Percentiles rank a stretch among this genome's conserved stretches.
Conservation (phyloP, 768 basidiomycete genomes). For the Tricholoma hemisulphureum region DNA sequence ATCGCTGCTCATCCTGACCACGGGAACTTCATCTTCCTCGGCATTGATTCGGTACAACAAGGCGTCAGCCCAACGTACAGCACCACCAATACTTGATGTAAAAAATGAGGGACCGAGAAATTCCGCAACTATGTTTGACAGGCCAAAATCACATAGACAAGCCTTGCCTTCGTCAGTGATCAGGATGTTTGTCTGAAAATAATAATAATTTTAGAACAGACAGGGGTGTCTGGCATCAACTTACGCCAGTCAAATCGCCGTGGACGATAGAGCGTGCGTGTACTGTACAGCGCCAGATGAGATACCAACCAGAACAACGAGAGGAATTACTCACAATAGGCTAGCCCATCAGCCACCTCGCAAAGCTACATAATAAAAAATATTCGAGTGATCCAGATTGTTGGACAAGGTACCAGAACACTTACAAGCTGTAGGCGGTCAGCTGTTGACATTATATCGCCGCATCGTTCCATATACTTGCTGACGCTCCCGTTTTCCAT, state of each 20-base stretch:
- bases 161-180: slow-evolving; percentile 41
- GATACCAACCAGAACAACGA: neutral
- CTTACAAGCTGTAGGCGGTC: slow-evolving; percentile 37
- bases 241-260: slow-evolving; percentile 43
- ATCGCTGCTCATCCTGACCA: slow-evolving; percentile 36
- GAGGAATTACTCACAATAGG: slow-evolving; percentile 31
- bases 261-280: slow-evolving; percentile 40
- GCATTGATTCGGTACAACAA: slow-evolving; percentile 34
- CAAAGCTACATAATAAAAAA: slow-evolving; percentile 26
- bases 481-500: slow-evolving; percentile 37
- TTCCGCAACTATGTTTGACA: slow-evolving; percentile 40
- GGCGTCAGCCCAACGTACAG: slow-evolving; percentile 48
- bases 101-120: slow-evolving; percentile 29
- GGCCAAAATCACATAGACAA: slow-evolving; percentile 46
- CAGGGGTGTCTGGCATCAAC: slow-evolving; percentile 8
- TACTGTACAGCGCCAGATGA: slow-evolving; percentile 21
- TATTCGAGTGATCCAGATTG: neutral
- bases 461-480: slow-evolving; percentile 36
- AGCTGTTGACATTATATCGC: slow-evolving; percentile 33
- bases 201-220: slow-evolving; percentile 7
- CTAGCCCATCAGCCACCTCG: slow-evolving; percentile 39
- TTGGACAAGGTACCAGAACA: neutral
- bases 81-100: slow-evolving; percentile 41
- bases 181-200: slow-evolving; percentile 44
- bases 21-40: slow-evolving; percentile 22